Percentiles rank a stretch among this genome's conserved stretches.
phyloP scores from a whole-genome alignment of 2,329 filamentous ascomycete species.

The Gnomoniopsis smithogilvyi region DNA sequence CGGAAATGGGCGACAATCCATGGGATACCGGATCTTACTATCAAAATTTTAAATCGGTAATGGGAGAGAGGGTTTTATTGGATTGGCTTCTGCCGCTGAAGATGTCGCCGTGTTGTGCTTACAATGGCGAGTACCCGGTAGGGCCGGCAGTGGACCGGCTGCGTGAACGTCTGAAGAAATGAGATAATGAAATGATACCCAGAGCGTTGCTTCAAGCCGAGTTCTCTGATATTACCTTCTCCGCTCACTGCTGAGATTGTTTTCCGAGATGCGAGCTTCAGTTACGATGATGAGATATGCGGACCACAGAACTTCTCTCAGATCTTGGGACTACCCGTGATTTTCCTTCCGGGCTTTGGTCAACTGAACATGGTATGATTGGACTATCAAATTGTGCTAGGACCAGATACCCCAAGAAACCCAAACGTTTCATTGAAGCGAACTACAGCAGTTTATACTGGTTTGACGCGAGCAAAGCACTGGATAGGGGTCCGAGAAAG shows the following conservation, averaged over 20 bases:
- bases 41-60: conserved; percentile 73
- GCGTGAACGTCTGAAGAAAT: conserved; percentile 8
- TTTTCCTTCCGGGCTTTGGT: too few species aligned
- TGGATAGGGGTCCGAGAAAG: conserved; percentile 7
- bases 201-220: background rate
- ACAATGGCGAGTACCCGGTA: conserved; percentile 12
- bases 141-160: conserved; percentile 13
- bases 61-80: conserved; percentile 61
- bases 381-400: too few species aligned
- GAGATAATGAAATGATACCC: conserved; percentile 1
- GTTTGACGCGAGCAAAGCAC: conserved; percentile 10
- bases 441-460: background rate
- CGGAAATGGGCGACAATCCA: conserved; percentile 73
- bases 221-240: background rate
- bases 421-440: background rate
- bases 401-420: too few species aligned
- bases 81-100: conserved; percentile 82
- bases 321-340: too few species aligned
- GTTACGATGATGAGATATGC: too few species aligned
- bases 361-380: too few species aligned
- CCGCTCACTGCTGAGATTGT: background rate
- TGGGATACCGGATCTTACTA: conserved; percentile 71
- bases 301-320: too few species aligned
- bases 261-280: too few species aligned
- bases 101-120: conserved; percentile 61